Percentiles rank a stretch among this genome's conserved stretches.
These are phyloP conservation scores for Dictyostelium gargantuum DNA, from an alignment of 208 protist genomes.

Conservation along the genomic window DNA sequence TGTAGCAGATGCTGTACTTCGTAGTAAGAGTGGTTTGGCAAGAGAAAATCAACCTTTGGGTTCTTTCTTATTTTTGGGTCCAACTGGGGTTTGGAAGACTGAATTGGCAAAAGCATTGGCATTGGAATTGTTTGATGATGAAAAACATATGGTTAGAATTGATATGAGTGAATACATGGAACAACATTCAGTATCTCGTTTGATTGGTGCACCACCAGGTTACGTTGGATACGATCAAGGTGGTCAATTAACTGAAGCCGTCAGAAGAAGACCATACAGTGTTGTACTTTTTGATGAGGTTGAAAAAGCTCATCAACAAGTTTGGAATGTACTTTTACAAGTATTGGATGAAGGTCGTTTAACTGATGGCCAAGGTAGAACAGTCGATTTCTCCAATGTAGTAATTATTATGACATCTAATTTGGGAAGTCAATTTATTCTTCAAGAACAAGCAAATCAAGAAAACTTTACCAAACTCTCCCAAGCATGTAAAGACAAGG, in stretches of 20 bases:
- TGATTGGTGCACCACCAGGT: conserved; percentile 98
- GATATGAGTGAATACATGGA: conserved; percentile 99
- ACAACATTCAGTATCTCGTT: conserved; percentile 92
- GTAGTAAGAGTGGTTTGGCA: conserved; percentile 94
- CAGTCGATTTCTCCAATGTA: conserved; percentile 97
- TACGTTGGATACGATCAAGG: conserved; percentile 99
- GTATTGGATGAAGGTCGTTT: conserved; percentile 98
- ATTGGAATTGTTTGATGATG: conserved; percentile 96
- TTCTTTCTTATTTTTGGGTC: conserved; percentile 97
- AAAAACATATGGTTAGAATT: conserved; percentile 96
- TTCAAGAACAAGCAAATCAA: neutral
- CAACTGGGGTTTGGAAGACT: conserved; percentile 88
- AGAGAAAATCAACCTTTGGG: conserved; percentile 91
- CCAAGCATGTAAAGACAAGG: conserved; percentile 72
- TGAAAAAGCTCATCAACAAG: conserved; percentile 98
- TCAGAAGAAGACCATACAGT: conserved; percentile 96
- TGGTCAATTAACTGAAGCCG: conserved; percentile 98
- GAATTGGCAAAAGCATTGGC: conserved; percentile 95
- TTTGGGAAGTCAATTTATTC: conserved; percentile 55
- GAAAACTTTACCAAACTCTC: conserved; percentile 10
- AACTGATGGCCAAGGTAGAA: conserved; percentile 96
- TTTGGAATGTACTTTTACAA: conserved; percentile 98
- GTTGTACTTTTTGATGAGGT: conserved; percentile 99
- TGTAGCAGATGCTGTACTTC: conserved; percentile 94
- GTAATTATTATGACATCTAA: conserved; percentile 97